Evolutionary conservation across 805 yeast species (phyloP).

Genomic region (Ogataea glucozyma): DNA sequence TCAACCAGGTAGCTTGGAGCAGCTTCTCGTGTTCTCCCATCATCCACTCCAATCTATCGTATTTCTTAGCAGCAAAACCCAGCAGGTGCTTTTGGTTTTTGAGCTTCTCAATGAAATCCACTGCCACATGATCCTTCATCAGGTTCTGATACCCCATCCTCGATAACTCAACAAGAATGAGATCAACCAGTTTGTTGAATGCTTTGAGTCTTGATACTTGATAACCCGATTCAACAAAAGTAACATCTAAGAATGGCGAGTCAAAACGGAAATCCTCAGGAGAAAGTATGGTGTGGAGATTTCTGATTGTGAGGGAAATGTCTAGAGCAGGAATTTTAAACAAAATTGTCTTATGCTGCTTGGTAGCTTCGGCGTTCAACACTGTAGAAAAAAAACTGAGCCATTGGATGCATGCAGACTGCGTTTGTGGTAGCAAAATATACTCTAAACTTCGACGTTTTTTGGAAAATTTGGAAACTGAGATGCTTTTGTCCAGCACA

Average conservation of each 20-base stretch:
- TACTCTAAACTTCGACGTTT: slow-evolving; percentile 33
- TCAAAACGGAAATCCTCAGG: slow-evolving; percentile 11
- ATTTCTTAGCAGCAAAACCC: slow-evolving; percentile 58
- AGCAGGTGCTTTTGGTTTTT: slow-evolving; percentile 29
- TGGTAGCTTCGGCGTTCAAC: slow-evolving; percentile 35
- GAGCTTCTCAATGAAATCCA: slow-evolving; percentile 20
- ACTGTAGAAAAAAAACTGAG: slow-evolving; percentile 53
- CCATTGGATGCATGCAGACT: slow-evolving; percentile 62
- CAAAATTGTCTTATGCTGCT: slow-evolving; percentile 20
- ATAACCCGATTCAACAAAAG: slow-evolving; percentile 27
- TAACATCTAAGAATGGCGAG: not conserved
- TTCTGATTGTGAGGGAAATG: slow-evolving; percentile 42
- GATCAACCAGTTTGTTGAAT: slow-evolving; percentile 42
- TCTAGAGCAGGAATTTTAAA: slow-evolving; percentile 49
- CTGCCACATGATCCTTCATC: slow-evolving; percentile 8
- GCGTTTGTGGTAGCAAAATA: slow-evolving; percentile 56
- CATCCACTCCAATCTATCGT: slow-evolving; percentile 76
- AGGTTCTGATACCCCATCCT: slow-evolving; percentile 4
- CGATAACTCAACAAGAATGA: slow-evolving; percentile 35
- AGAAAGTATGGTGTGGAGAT: slow-evolving; percentile 8
- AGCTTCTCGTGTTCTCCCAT: slow-evolving; percentile 45
- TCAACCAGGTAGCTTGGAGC: slow-evolving; percentile 45
- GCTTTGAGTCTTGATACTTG: slow-evolving; percentile 26
- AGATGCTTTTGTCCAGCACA: slow-evolving; percentile 67
- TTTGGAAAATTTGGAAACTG: slow-evolving; percentile 39